These are phyloP conservation scores for Meyerozyma sp. DNA, from an alignment of 1,139 yeast species.

Conservation along the genomic window DNA sequence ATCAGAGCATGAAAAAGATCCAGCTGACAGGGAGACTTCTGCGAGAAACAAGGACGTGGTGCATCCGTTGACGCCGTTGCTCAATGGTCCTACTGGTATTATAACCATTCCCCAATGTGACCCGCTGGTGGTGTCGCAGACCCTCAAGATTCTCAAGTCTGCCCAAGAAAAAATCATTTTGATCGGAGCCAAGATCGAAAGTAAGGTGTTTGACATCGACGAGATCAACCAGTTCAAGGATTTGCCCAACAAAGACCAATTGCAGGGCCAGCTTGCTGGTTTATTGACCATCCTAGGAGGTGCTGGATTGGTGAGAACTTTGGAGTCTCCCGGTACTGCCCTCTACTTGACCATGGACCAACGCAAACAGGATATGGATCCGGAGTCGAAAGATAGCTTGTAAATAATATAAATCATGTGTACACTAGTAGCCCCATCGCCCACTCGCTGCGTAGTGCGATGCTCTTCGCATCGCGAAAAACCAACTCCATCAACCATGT, in stretches of 20 bases:
- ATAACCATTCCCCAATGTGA: conserved; percentile 63
- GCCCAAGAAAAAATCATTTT: conserved; percentile 72
- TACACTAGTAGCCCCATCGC: too few species aligned
- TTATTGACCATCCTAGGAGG: conserved; percentile 80
- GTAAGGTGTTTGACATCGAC: conserved; percentile 46
- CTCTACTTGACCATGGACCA: conserved; percentile 72
- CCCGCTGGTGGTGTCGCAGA: conserved; percentile 60
- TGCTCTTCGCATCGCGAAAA: conserved; percentile 1
- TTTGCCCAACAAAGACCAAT: conserved; percentile 63
- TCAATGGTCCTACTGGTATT: conserved; percentile 85
- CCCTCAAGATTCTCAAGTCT: conserved; percentile 55
- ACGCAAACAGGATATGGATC: conserved; percentile 44
- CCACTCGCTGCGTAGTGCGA: not conserved
- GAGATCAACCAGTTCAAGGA: conserved; percentile 62
- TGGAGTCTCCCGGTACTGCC: conserved; percentile 60
- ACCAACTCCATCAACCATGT: not conserved
- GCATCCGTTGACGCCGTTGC: conserved; percentile 67
- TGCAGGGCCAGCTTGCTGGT: conserved; percentile 84
- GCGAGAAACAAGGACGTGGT: conserved; percentile 33
- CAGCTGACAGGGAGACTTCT: conserved; percentile 60
- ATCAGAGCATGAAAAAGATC: conserved; percentile 64
- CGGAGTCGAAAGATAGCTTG: conserved; percentile 9
- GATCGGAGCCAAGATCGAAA: conserved; percentile 80
- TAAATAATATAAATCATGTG: not conserved
- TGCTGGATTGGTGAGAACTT: conserved; percentile 79